Evolutionary conservation across 805 yeast species (phyloP), one percentile per base, ranked within the genome.

Genomic region (Hanseniaspora hatyaiensis): DNA sequence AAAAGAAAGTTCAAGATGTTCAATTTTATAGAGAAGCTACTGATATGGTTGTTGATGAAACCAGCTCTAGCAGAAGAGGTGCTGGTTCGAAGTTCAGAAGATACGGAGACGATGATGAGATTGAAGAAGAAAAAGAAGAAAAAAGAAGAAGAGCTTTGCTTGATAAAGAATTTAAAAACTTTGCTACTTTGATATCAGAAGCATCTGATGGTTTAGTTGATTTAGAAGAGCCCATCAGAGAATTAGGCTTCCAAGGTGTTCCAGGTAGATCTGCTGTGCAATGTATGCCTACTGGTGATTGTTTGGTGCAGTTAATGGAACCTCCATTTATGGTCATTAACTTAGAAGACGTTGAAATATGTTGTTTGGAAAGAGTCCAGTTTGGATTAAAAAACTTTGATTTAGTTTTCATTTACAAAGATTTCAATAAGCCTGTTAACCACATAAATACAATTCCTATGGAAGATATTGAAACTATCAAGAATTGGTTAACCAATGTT

Each of bases 41-140:
- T 26, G 98, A 92, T 61, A 82, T 87, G 72, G 79, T 94, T 3
- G 87, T 87, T 57, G 98, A 92, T 65, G 98, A 92, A 66, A 92
- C 98, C 16, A 95, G 96, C 54, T 41, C 46, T 6, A 88, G 86
- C 52, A 80, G 95, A 52, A 81, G 85, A 67, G 78, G 96, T 64
- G 75, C 74, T 54, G 81, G 80, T 64, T 58, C 55, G 52, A 71
- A 80, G 55, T 75, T 75, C 54, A 70, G 92, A 61, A 68, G 92
- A 59, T 92, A 92, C 61, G 98, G 98, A 40, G 98, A 92, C 63
- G 98, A 92, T 64, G 98, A 92, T 64, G 98, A 92, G 67, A 71
- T 92, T 54, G 97, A 92, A 65, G 96, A 89, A 65, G 98, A 92
- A 68, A 96, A 89, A 66, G 97, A 92, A 64, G 98, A 92, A 67